Base-by-base conservation (phyloP, 1,284 basidiomycete genomes). In the Mycena sp. region DNA sequence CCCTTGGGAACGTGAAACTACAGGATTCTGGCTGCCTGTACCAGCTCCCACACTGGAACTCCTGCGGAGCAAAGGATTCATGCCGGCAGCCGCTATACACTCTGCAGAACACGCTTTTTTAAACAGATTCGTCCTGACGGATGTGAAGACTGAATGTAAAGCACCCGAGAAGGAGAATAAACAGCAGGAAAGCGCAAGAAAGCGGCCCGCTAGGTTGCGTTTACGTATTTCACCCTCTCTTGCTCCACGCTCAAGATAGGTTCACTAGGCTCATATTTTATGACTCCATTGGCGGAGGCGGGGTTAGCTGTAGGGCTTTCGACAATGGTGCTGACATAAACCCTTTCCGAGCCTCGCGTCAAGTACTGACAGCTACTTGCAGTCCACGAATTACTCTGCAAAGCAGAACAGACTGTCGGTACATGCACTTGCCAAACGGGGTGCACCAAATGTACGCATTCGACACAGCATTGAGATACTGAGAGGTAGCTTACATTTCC, bases 101-200 rank as follows among this genome's bases (percentile, higher is more conserved):
- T 87, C 92, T 2, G 93, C 94, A 1, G 85, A 91, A 66, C 95
- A 97, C 72, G 94, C 93, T 0, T 83, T 96, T 67, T 77, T 96
- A 63, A 94, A 93, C 63, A 86, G 88, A 50, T 95, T 95, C 69
- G 81, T 68, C 83, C 85, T 3, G 76, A 83, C 40, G 40, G 93
- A 95, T 65, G 77, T 96, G n/a, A 85, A 80, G 56, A 96, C 95
- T 1, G 95, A 96, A 72, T 96, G 95, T 78, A 95, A 96, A 75
- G 85, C 85, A 1, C 77, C 85, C 16, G 89, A 93, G 73, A 94
- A 95, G 73, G 94, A 95, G 75, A 88, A 90, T 73, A 87, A 85
- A 61, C 76, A 76, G n/a, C 74, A 77, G 5, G 80, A 85, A 51
- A 87, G 90, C 1, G 77, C 77, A 52, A 80, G 93, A 54, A 92